Evolutionary conservation across 352 stramenopile species (phyloP), one percentile per base, ranked within the genome.

Genomic region (Pseudoperonospora humuli): DNA sequence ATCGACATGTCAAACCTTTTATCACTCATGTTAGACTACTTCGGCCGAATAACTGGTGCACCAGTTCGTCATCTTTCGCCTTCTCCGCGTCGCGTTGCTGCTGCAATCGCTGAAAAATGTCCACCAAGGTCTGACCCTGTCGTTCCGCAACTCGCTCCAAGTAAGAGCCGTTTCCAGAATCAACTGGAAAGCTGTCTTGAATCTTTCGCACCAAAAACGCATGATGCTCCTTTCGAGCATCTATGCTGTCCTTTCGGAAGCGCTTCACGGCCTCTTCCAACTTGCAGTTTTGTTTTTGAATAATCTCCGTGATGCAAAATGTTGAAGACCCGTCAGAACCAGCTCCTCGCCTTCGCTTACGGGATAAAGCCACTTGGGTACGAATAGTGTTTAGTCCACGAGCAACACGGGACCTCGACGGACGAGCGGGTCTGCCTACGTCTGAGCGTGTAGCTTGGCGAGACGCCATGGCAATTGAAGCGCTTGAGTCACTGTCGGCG

Each of bases 221-320:
- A 35, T 69, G 60, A 40, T 69, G 60, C 27, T 66, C 48, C 34
- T 66, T 60, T 17, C 62, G 62, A 32, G 52, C 58, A 9, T 56
- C 32, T 0, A 50, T 37, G 23, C 62, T 61, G 24, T 72, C 62
- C 38, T 67, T 64, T n/a, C 62, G 57, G 35, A 72, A 72, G 4
- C 57, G 58, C 42, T 72, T 64, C 18, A 72, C 50, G 7, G 60
- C 57, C 9, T 43, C 18, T 48, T 72, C 62, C 18, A 72, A 33
- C 28, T 63, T 57, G 2, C 21, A 24, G 36, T 51, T 72, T 40
- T 72, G 62, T 13, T 54, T 39, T 34, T 72, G 54, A 40, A 72
- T 72, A 23, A 72, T 61, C 15, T 68, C 42, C 24, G 56, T 54
- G 13, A 72, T 50, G 38, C 39, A 63, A 21, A 62, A 39, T 13